phyloP scores from a whole-genome alignment of 2,329 filamentous ascomycete genomes.

The Coniella lustricola region DNA sequence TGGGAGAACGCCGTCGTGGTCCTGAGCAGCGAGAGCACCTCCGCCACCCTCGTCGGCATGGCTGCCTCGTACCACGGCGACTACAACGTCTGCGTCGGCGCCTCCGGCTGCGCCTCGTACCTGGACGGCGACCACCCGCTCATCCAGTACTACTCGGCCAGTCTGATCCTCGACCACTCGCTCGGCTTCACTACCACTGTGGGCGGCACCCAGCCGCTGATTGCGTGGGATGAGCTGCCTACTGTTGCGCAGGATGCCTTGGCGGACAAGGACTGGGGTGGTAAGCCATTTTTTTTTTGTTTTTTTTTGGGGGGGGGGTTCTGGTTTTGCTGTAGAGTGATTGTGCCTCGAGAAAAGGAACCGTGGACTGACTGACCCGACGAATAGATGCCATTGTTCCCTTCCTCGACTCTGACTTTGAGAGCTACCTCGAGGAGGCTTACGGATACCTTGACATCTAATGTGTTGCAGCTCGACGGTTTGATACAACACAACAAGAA shows the following conservation, averaged over 20 bases:
- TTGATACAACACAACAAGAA: too few relatives aligned
- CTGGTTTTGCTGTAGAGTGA: too few relatives aligned
- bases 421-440: slow-evolving; percentile 17
- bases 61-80: slow-evolving; percentile 32
- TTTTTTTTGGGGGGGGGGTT: too few relatives aligned
- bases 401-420: slow-evolving; percentile 26
- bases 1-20: slow-evolving; percentile 32
- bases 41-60: slow-evolving; percentile 28
- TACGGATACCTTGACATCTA: slow-evolving; percentile 5
- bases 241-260: slow-evolving; percentile 29
- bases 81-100: slow-evolving; percentile 23
- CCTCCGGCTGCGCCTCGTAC: slow-evolving; percentile 8
- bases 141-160: slow-evolving; percentile 27
- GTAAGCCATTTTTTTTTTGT: not conserved
- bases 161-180: slow-evolving; percentile 28
- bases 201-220: slow-evolving; percentile 32
- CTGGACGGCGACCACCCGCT: slow-evolving; percentile 21
- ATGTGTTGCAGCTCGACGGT: too few relatives aligned
- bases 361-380: too few relatives aligned
- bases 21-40: slow-evolving; percentile 20
- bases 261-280: slow-evolving; percentile 31
- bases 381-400: slow-evolving; percentile 29
- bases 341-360: too few relatives aligned
- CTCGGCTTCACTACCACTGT: slow-evolving; percentile 28
- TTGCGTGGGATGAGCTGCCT: slow-evolving; percentile 37